These are phyloP conservation scores for Astrephomene gubernaculifera DNA, from an alignment of 139 green algal genomes.

Conservation along the genomic window DNA sequence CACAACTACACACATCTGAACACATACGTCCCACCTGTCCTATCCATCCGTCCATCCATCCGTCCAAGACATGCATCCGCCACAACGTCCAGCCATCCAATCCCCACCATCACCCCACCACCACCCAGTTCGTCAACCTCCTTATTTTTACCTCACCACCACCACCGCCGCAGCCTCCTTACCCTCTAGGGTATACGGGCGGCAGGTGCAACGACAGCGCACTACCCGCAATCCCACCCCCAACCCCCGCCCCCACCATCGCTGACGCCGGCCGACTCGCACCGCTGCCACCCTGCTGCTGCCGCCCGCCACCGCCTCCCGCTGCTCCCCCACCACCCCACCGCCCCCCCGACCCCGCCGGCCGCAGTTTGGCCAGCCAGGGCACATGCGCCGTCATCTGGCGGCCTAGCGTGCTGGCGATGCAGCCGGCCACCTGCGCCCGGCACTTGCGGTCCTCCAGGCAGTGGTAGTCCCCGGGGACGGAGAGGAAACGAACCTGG, in stretches of 20 bases:
- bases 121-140: too few relatives aligned
- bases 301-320: background rate
- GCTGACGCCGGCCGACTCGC: background rate
- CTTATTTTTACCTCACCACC: too few relatives aligned
- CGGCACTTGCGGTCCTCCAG: background rate
- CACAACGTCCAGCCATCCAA: too few relatives aligned
- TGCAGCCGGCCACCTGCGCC: background rate
- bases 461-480: slow-evolving; percentile 18
- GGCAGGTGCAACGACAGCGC: slow-evolving; percentile 4
- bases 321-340: too few relatives aligned
- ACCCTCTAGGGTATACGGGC: slow-evolving; percentile 2
- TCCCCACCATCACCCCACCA: too few relatives aligned
- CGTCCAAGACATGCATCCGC: too few relatives aligned
- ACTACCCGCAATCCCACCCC: background rate
- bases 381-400: slow-evolving; percentile 19
- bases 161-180: too few relatives aligned
- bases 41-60: too few relatives aligned
- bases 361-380: slow-evolving; percentile 24
- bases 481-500: background rate
- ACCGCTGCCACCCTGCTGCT: too few relatives aligned
- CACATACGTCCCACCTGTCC: too few relatives aligned
- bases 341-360: background rate
- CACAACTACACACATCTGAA: too few relatives aligned
- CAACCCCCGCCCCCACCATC: background rate
- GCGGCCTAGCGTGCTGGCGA: background rate